Base-by-base conservation (phyloP, 1,284 basidiomycete genomes). In the Ceratobasidium papillatum region DNA sequence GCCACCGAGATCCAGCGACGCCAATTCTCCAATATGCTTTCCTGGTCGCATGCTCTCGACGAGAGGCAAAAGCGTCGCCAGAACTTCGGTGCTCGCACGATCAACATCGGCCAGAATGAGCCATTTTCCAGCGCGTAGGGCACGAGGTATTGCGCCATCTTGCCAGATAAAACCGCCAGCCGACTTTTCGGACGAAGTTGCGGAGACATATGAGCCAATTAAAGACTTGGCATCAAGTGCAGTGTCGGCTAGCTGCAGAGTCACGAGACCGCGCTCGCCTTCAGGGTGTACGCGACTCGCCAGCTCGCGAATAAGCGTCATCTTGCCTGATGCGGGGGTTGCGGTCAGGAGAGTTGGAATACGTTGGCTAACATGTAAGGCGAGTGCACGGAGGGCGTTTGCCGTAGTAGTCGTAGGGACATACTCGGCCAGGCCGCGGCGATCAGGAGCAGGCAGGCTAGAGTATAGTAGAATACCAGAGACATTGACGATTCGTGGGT, bases 61-160 rank as follows among this genome's bases (percentile, higher is more conserved):
- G 25, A 99, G 86, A 3, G 94, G 93, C 59, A 94, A 90, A 77
- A 97, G 86, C 30, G 93, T 87, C 0, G 93, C 93, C 4, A 98
- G 87, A 5, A 98, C 91, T 80, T 98, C 96, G 76, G 86, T 90
- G 75, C 92, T 93, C 14, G 91, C 96, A 69, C 90, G 87, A 82
- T 99, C 98, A 62, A 99, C 90, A 80, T 99, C 95, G 80, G 98
- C 92, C 56, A 99, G 88, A 1, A 99, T 90, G 1, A 99, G 86
- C 97, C 98, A 99, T 80, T 91, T 90, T 14, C 98, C 98, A 78
- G 94, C 90, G 52, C 90, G 88, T 85, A 99, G 92, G 0, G 97
- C 94, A 59, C 94, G 92, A 5, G 97, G 91, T 58, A 99, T 86
- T 0, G 96, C 93, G 12, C 98, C 98, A 78, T 99, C 96, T 81